Conservation (phyloP, 225 moss, liverwort and hornwort species). For the Rhytidiadelphus loreus region DNA sequence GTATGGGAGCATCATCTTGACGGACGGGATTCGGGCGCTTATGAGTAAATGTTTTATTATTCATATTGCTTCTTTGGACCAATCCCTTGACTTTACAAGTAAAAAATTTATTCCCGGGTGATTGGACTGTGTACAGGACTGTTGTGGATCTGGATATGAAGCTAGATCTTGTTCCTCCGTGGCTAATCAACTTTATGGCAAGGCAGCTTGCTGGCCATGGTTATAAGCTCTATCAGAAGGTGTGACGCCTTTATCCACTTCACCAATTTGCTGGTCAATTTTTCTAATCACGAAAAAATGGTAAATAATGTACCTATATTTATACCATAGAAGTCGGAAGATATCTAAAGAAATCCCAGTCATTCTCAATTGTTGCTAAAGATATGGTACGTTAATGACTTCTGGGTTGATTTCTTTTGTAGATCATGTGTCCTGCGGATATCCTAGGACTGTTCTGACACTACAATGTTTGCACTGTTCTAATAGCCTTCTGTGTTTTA, state of each 20-base stretch:
- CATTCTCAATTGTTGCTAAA: not conserved
- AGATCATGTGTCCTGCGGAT: not conserved
- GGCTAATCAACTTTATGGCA: slow-evolving; percentile 88
- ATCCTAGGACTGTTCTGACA: not conserved
- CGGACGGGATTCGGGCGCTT: not conserved
- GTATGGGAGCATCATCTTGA: not conserved
- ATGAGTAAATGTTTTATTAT: not conserved
- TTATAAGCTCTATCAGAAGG: slow-evolving; percentile 97
- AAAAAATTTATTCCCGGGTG: not conserved
- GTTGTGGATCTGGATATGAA: slow-evolving; percentile 87
- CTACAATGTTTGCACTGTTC: not conserved
- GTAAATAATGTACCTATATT: not conserved
- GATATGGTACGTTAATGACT: not conserved
- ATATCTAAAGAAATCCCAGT: not conserved
- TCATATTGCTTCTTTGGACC: not conserved
- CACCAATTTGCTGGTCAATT: not conserved
- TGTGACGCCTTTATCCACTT: slow-evolving; percentile 11
- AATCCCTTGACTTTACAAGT: not conserved
- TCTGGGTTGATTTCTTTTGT: not conserved
- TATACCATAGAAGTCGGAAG: not conserved
- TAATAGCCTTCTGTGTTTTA: not conserved
- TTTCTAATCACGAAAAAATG: not conserved
- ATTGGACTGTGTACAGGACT: slow-evolving; percentile 34
- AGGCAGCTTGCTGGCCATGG: slow-evolving; percentile 90
- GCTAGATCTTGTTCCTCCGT: slow-evolving; percentile 81